Conservation (phyloP, 371 early-diverging fungal genomes). For the Rhizopus delemar region DNA sequence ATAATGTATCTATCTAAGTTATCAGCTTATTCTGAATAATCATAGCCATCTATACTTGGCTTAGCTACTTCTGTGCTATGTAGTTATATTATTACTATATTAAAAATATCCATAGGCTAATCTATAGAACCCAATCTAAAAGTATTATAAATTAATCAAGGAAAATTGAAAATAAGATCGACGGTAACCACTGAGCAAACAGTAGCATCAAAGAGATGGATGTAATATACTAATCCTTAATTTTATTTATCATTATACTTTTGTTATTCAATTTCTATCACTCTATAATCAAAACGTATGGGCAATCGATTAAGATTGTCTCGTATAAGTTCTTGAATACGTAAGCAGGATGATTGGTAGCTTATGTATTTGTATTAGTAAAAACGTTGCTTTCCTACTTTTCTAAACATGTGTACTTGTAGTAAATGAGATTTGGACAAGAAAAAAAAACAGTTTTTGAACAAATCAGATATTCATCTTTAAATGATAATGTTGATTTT, state of each 20-base stretch:
- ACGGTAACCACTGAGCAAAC: slow-evolving; percentile 16
- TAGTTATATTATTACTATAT: not conserved
- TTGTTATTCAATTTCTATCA: not conserved
- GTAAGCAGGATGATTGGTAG: too few relatives aligned
- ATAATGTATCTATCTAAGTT: not conserved
- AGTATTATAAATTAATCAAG: not conserved
- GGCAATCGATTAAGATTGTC: slow-evolving; percentile 11
- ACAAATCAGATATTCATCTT: too few relatives aligned
- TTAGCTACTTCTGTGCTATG: slow-evolving; percentile 1
- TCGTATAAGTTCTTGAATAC: not conserved
- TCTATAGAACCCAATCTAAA: slow-evolving; percentile 13
- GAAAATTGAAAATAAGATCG: slow-evolving; percentile 9
- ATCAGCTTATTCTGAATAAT: slow-evolving; percentile 16
- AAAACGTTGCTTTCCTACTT: too few relatives aligned
- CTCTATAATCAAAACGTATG: slow-evolving; percentile 11
- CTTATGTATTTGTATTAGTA: too few relatives aligned
- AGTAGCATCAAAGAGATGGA: slow-evolving; percentile 23
- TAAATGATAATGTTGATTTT: too few relatives aligned
- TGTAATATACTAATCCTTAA: not conserved
- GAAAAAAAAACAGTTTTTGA: too few relatives aligned
- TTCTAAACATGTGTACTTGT: too few relatives aligned
- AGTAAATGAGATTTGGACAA: too few relatives aligned
- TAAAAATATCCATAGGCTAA: not conserved
- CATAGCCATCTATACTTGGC: slow-evolving; percentile 15
- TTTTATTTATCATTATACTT: not conserved